Conservation (phyloP, 2,329 filamentous ascomycete species). For the Bisporella sp. region DNA sequence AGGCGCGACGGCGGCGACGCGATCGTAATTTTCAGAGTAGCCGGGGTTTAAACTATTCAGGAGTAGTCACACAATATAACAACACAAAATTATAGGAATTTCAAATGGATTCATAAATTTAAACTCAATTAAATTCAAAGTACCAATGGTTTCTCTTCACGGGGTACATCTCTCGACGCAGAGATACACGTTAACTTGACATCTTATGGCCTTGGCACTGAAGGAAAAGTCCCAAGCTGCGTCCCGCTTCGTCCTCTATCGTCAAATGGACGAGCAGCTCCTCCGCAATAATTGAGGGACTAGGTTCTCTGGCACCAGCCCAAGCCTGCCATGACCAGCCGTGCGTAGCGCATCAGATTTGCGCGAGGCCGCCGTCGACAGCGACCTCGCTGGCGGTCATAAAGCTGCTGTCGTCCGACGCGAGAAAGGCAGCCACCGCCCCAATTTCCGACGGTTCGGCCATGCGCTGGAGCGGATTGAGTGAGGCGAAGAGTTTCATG, state of each 20-base stretch:
- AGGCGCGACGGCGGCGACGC: no score
- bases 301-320: constrained; percentile 3
- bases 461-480: constrained; percentile 12
- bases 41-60: no score
- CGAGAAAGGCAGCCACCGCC: constrained; percentile 11
- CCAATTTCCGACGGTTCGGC: constrained; percentile 12
- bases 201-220: no score
- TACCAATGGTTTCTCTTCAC: no score
- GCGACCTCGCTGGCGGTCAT: constrained; percentile 14
- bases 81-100: no score
- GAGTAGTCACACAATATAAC: no score
- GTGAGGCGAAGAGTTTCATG: constrained; percentile 8
- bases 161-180: no score
- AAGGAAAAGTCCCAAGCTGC: constrained; percentile 9
- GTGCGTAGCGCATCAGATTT: constrained; percentile 4
- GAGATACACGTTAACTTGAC: no score
- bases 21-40: no score
- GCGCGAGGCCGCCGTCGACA: constrained; percentile 10
- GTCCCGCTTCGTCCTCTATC: constrained; percentile 2
- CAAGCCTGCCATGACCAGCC: constrained; percentile 1
- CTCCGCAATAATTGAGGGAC: not conserved
- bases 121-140: no score
- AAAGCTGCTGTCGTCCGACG: constrained; percentile 12
- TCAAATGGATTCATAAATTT: no score
- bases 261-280: constrained; percentile 1